These are phyloP conservation scores for Clitoria ternatea DNA, from an alignment of 306 rosid species.

Conservation along the genomic window DNA sequence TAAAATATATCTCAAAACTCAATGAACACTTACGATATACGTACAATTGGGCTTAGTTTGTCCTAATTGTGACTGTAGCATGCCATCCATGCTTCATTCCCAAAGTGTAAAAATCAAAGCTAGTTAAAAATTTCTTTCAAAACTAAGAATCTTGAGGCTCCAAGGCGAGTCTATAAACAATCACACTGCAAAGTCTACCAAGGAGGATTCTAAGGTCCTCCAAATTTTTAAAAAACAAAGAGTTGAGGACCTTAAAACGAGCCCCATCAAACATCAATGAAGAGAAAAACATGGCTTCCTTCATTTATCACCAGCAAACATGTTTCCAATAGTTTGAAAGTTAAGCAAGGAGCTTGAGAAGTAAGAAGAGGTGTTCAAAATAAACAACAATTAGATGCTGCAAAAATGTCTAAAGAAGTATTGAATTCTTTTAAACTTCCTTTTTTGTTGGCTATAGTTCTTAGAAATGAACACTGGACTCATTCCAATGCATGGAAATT, in stretches of 20 bases:
- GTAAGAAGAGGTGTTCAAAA: constrained; percentile 27
- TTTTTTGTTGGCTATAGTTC: constrained; percentile 32
- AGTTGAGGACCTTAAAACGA: no score
- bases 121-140: background rate
- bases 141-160: background rate
- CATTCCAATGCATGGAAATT: constrained; percentile 42
- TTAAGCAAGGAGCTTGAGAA: constrained; percentile 21
- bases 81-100: background rate
- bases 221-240: no score
- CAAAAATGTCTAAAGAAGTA: constrained; percentile 45
- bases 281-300: constrained; percentile 16
- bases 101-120: background rate
- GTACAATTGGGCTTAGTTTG: no score
- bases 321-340: constrained; percentile 19
- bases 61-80: background rate
- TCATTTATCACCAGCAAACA: constrained; percentile 19
- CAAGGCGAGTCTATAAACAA: constrained; percentile 1
- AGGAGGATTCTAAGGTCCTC: no score
- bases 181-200: constrained; percentile 17
- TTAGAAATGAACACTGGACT: constrained; percentile 28
- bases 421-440: constrained; percentile 32
- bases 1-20: no score
- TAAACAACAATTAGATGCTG: constrained; percentile 47
- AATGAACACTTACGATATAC: no score
- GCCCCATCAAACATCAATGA: no score